These are phyloP conservation scores for Thelephora ganbajun DNA, from an alignment of 768 basidiomycete genomes.

Conservation along the genomic window DNA sequence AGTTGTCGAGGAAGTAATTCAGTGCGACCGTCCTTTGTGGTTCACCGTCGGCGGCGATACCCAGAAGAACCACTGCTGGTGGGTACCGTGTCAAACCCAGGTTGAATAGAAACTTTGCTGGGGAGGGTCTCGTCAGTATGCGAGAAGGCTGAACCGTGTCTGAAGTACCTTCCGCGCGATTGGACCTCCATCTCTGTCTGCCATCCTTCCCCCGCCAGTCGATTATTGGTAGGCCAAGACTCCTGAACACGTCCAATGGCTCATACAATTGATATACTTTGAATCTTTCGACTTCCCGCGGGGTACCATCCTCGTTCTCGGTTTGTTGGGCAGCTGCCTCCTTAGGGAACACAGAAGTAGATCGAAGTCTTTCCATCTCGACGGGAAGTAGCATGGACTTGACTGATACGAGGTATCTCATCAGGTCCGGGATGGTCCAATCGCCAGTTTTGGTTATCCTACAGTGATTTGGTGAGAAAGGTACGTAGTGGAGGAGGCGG, in stretches of 20 bases:
- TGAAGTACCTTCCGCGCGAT: slow-evolving; percentile 72
- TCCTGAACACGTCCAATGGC: slow-evolving; percentile 56
- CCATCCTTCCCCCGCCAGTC: slow-evolving; percentile 90
- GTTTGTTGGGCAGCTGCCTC: slow-evolving; percentile 27
- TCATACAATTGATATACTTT: slow-evolving; percentile 76
- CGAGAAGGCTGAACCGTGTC: not conserved
- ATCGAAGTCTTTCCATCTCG: slow-evolving; percentile 40
- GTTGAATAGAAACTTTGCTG: slow-evolving; percentile 70
- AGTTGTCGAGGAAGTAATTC: slow-evolving; percentile 72
- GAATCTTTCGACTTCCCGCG: slow-evolving; percentile 16
- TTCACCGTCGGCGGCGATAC: slow-evolving; percentile 50
- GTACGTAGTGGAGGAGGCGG: too few species aligned
- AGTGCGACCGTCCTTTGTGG: slow-evolving; percentile 47
- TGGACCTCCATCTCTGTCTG: slow-evolving; percentile 61
- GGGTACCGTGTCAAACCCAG: slow-evolving; percentile 61
- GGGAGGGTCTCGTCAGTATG: not conserved
- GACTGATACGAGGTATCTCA: slow-evolving; percentile 79
- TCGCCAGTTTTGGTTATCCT: slow-evolving; percentile 86
- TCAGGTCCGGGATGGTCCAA: slow-evolving; percentile 77
- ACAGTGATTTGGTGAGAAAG: not conserved
- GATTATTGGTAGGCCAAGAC: slow-evolving; percentile 65
- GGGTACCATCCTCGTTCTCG: slow-evolving; percentile 1
- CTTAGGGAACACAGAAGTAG: slow-evolving; percentile 65
- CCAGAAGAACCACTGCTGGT: slow-evolving; percentile 47
- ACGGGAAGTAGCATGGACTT: slow-evolving; percentile 41